Evolutionary conservation across 2,329 filamentous ascomycete genomes (phyloP).

Genomic region (Aspergillus fijiensis): DNA sequence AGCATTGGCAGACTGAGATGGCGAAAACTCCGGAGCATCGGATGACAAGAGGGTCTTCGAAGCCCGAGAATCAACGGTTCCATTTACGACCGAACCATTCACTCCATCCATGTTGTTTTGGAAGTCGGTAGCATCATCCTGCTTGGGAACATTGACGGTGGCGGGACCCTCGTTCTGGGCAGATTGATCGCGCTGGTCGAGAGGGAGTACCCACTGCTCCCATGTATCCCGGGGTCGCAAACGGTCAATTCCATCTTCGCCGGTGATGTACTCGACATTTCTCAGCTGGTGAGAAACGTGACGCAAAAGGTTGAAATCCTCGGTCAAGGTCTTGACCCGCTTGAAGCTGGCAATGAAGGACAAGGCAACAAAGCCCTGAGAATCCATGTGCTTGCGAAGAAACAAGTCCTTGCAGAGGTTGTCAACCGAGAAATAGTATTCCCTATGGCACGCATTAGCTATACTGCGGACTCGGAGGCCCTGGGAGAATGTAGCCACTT

Average conservation of each 20-base stretch:
- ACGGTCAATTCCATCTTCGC: conserved; percentile 75
- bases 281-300: conserved; percentile 71
- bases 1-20: conserved; percentile 35
- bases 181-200: conserved; percentile 68
- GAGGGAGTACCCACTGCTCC: conserved; percentile 74
- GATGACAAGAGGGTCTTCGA: conserved; percentile 59
- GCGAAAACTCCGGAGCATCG: conserved; percentile 63
- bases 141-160: conserved; percentile 23
- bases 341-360: conserved; percentile 81
- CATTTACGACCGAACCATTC: conserved; percentile 43
- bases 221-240: conserved; percentile 73
- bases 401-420: conserved; percentile 93
- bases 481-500: conserved; percentile 29
- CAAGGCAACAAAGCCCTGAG: conserved; percentile 84
- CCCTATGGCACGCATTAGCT: conserved; percentile 55
- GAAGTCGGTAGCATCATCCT: conserved; percentile 43
- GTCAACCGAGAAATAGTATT: conserved; percentile 96
- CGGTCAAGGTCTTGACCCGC: conserved; percentile 71
- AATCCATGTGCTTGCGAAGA: conserved; percentile 88
- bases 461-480: background rate
- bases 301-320: conserved; percentile 71
- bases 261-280: conserved; percentile 70
- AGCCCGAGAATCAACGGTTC: conserved; percentile 33
- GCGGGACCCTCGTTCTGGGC: conserved; percentile 73
- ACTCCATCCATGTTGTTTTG: conserved; percentile 30